A percentile compares a stretch with the other conserved stretches of the same genome.
Conservation (phyloP, 805 yeast species). For the Starmerella apis region DNA sequence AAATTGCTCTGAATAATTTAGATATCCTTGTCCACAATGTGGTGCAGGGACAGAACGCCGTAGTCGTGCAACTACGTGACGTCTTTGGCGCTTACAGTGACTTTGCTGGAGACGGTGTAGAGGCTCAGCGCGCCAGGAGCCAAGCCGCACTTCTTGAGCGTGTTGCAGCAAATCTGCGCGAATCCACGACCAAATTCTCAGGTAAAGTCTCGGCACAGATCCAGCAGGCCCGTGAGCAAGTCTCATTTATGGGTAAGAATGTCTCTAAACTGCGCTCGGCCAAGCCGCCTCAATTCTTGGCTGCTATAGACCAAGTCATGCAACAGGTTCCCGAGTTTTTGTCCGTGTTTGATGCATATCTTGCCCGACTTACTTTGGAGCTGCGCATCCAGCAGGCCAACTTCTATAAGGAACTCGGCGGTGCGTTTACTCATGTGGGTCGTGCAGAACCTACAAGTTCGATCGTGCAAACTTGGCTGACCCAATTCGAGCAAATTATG, state of each 20-base stretch:
- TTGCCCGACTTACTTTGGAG: constrained; percentile 20
- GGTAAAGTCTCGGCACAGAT: constrained; percentile 27
- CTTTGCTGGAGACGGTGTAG: constrained; percentile 5
- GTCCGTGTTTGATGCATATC: constrained; percentile 19
- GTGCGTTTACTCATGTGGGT: constrained; percentile 24
- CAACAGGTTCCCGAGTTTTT: constrained; percentile 18
- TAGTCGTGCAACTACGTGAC: constrained; percentile 6
- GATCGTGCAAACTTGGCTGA: constrained; percentile 13
- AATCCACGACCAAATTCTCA: constrained; percentile 6
- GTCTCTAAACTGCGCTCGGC: constrained; percentile 9
- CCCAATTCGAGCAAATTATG: constrained; percentile 20
- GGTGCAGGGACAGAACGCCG: constrained; percentile 11
- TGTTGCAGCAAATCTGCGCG: constrained; percentile 4
- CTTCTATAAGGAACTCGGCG: constrained; percentile 24
- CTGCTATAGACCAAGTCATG: background rate
- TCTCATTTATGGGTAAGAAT: constrained; percentile 6
- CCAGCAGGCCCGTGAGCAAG: constrained; percentile 14
- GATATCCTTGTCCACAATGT: constrained; percentile 9
- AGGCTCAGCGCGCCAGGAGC: constrained; percentile 2
- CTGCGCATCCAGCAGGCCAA: constrained; percentile 17
- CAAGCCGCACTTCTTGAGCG: constrained; percentile 8
- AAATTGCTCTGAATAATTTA: constrained; percentile 15
- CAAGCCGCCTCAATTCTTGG: constrained; percentile 13
- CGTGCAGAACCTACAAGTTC: constrained; percentile 19
- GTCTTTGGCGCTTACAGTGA: constrained; percentile 9